These are phyloP conservation scores for Malus domestica DNA, from an alignment of 306 rosid genomes.

Conservation along the genomic window DNA sequence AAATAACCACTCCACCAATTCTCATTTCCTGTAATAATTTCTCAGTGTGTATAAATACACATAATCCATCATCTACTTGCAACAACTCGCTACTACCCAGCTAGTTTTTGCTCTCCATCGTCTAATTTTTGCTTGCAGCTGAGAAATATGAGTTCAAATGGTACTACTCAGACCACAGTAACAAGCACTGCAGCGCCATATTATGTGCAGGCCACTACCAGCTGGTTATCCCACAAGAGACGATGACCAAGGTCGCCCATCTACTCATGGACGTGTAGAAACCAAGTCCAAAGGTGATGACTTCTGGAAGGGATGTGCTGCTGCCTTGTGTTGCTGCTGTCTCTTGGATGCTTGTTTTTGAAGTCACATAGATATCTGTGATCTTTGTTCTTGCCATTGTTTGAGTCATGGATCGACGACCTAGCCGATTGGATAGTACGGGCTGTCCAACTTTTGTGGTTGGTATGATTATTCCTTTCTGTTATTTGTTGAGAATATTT, in stretches of 20 bases:
- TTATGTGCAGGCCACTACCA: neutral
- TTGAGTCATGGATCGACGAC: too few species aligned
- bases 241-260: neutral
- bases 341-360: constrained; percentile 10
- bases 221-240: neutral
- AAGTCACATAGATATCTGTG: neutral
- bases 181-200: neutral
- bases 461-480: too few species aligned
- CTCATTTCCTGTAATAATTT: too few species aligned
- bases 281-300: constrained; percentile 11
- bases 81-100: neutral
- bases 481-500: too few species aligned
- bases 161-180: neutral
- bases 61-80: neutral
- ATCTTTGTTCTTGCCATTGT: neutral
- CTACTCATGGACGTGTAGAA: neutral
- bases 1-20: neutral
- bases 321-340: constrained; percentile 10
- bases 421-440: too few species aligned
- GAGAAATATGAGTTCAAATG: neutral
- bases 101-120: neutral
- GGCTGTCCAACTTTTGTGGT: too few species aligned
- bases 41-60: too few species aligned
- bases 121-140: neutral
- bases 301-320: constrained; percentile 11